Conservation (phyloP, 768 basidiomycete species). For the Boletales sp. region DNA sequence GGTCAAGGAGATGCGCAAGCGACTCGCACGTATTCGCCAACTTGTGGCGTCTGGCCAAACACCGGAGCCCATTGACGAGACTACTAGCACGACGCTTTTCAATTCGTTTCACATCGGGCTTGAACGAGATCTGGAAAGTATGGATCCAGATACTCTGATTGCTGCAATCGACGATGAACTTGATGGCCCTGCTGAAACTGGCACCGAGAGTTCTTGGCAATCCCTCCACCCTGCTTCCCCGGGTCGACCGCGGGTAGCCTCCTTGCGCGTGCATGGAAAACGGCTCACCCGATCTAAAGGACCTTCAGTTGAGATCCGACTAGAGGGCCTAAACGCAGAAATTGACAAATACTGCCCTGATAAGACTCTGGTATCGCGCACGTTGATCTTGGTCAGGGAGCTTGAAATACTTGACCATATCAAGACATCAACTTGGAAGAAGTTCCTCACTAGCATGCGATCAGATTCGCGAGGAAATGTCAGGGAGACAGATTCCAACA, state of each 20-base stretch:
- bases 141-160: conserved; percentile 74
- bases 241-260: conserved; percentile 33
- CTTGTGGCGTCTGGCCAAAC: conserved; percentile 87
- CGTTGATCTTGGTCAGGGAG: conserved; percentile 64
- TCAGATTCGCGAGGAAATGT: conserved; percentile 85
- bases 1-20: conserved; percentile 81
- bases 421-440: conserved; percentile 98
- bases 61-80: conserved; percentile 71
- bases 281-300: conserved; percentile 68
- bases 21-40: conserved; percentile 86
- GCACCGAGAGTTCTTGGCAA: conserved; percentile 88
- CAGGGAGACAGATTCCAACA: conserved; percentile 87
- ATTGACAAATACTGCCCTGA: conserved; percentile 61
- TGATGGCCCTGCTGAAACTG: conserved; percentile 68
- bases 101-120: conserved; percentile 94
- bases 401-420: conserved; percentile 95
- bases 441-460: conserved; percentile 85
- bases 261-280: conserved; percentile 48
- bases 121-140: conserved; percentile 67
- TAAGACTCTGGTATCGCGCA: conserved; percentile 58
- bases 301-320: conserved; percentile 79
- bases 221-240: conserved; percentile 60
- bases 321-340: conserved; percentile 62
- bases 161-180: conserved; percentile 94
- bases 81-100: conserved; percentile 75